Evolutionary conservation across 202 grass and related monocot species (phyloP), one percentile per base, ranked within the genome.

Genomic region (Carex sylvatica): DNA sequence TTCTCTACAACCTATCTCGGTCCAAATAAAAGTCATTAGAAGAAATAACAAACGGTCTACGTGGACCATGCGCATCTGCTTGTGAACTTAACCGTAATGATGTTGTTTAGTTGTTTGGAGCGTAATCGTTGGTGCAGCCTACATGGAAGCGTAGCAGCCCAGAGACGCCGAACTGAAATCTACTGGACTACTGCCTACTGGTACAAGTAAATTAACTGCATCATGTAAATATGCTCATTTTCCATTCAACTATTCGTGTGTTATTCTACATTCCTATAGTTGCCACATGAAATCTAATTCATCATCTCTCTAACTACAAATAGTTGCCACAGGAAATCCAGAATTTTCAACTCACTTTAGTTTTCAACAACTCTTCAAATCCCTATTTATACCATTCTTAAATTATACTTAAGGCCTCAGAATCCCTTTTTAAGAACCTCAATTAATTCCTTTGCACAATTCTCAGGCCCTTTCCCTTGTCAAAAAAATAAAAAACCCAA

Each of bases 171-270:
- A 54, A 74, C 46, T 49, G 46, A 49, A 49, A 49, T 49, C 46
- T 49, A 47, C 44, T 12, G 42, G 42, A 9, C 72, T 56, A 33
- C 13, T 56, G 10, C 13, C 72, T 56, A 33, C 14, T 56, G 10
- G 23, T 54, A 74, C 47, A 4, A 74, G 71, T 74, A 74, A 74
- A 28, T 28, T 28, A 76, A 56, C 51, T 56, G 28, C 71, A 53
- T 53, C 70, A 74, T 13, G 23, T 30, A 28, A 52, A 26, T 63
- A 31, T 68, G 31, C 33, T 1, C 2, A n/a, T 68, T 68, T 38
- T 35, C 65, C 65, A n/a, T 36, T 36, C 5, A 68, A 38, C 6
- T 9, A 68, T 74, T 74, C 23, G 22, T 53, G 70, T 74, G 46
- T 22, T 23, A 74, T 74, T 74, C 42, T 46, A 46, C 42, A 9